phyloP scores from a whole-genome alignment of 805 yeast genomes.

The Pichia occidentalis region DNA sequence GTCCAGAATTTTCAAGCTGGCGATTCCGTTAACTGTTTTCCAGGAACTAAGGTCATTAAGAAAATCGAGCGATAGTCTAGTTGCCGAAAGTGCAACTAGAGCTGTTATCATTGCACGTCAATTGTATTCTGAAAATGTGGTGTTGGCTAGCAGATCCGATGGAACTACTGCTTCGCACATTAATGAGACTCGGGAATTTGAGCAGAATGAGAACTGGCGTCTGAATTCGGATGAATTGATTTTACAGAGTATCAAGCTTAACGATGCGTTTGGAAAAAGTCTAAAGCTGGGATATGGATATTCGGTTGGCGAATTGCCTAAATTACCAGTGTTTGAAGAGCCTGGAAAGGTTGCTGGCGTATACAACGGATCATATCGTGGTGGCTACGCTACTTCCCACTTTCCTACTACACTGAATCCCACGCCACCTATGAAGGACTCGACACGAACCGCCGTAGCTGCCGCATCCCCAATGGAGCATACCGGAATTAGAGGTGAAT shows the following conservation, averaged over 20 bases:
- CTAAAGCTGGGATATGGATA: conserved; percentile 23
- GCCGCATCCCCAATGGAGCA: neutral
- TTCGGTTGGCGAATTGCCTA: conserved; percentile 14
- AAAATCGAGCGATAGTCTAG: conserved; percentile 63
- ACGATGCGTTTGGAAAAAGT: conserved; percentile 27
- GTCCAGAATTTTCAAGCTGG: conserved; percentile 49
- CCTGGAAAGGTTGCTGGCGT: conserved; percentile 11
- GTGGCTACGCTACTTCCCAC: conserved; percentile 7
- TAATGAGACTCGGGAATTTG: conserved; percentile 69
- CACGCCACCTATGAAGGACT: neutral
- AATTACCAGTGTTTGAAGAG: conserved; percentile 10
- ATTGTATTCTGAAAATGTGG: conserved; percentile 47
- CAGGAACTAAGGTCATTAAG: conserved; percentile 70
- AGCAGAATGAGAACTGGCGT: conserved; percentile 67
- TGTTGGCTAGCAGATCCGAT: conserved; percentile 59
- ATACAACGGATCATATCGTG: conserved; percentile 14
- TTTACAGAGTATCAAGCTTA: conserved; percentile 39
- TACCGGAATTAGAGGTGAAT: conserved; percentile 11
- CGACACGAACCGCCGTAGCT: neutral
- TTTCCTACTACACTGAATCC: conserved; percentile 4
- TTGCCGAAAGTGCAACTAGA: conserved; percentile 75
- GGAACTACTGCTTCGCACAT: conserved; percentile 63
- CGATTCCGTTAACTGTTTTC: conserved; percentile 69
- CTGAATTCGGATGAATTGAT: conserved; percentile 66
- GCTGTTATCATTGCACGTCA: conserved; percentile 72